A percentile compares a stretch with the other conserved stretches of the same genome.
phyloP scores from a whole-genome alignment of 2,329 filamentous ascomycete species.

The Arthroderma uncinatum region DNA sequence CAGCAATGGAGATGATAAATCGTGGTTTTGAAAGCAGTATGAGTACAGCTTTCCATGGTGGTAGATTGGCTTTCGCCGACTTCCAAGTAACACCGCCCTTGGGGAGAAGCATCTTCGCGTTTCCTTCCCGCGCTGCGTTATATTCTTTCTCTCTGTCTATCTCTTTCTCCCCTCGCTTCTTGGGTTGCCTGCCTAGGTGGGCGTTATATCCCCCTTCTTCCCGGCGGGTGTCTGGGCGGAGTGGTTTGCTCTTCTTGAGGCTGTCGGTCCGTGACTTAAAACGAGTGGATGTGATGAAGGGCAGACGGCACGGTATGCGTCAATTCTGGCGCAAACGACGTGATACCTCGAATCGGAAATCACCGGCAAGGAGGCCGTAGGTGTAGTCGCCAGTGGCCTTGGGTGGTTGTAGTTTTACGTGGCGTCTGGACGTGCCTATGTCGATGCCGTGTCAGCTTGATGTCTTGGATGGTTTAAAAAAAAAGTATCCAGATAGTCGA shows the following conservation, averaged over 20 bases:
- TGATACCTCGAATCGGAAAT: background rate
- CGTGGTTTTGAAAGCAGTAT: conserved; percentile 63
- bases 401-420: background rate
- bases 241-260: background rate
- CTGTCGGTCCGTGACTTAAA: background rate
- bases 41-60: conserved; percentile 61
- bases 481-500: no score
- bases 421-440: background rate
- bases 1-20: conserved; percentile 60
- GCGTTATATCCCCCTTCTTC: background rate
- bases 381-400: no score
- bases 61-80: conserved; percentile 67
- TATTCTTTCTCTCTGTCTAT: background rate
- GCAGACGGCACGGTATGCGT: background rate
- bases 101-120: conserved; percentile 58
- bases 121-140: background rate
- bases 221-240: background rate
- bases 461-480: no score
- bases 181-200: background rate
- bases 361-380: background rate
- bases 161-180: background rate
- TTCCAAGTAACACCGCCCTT: conserved; percentile 91
- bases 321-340: background rate
- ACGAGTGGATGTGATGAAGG: background rate
- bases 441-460: no score